Percentiles rank a stretch among this genome's conserved stretches.
These are phyloP conservation scores for Nicotiana noctiflora DNA, from an alignment of 257 asterid genomes.

Conservation along the genomic window DNA sequence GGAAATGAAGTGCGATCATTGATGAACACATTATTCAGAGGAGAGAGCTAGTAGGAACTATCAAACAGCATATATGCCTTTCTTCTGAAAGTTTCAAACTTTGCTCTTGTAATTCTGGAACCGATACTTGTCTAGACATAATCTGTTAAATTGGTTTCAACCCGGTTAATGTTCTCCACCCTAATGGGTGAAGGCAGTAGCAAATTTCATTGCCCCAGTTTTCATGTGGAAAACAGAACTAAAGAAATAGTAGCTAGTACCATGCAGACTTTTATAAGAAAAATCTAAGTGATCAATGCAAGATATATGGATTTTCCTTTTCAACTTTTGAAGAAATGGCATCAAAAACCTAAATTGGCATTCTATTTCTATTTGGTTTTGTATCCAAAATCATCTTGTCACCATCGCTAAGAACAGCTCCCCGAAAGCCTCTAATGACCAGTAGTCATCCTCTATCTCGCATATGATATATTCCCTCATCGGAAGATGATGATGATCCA, in stretches of 20 bases:
- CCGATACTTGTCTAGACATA: not conserved
- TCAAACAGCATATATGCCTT: constrained; percentile 2
- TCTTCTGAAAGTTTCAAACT: not conserved
- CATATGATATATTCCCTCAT: not conserved
- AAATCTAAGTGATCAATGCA: not conserved
- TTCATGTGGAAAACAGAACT: not conserved
- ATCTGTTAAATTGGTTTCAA: not conserved
- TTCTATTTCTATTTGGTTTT: not conserved
- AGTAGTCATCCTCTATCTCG: not conserved
- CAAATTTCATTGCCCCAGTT: not conserved
- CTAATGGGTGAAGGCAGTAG: not conserved
- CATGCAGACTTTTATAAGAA: not conserved
- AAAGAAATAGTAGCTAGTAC: not conserved
- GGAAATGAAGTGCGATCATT: constrained; percentile 1
- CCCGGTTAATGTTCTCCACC: not conserved
- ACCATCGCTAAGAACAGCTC: not conserved
- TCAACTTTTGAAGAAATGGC: not conserved
- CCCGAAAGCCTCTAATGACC: not conserved
- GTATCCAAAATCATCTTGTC: not conserved
- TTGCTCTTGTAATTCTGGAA: not conserved
- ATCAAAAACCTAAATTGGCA: not conserved
- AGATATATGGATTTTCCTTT: not conserved
- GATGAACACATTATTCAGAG: not conserved
- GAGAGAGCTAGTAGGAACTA: not conserved
- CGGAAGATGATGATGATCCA: not conserved